phyloP scores from a whole-genome alignment of 1,284 basidiomycete genomes.

The Marasmius fiardii region DNA sequence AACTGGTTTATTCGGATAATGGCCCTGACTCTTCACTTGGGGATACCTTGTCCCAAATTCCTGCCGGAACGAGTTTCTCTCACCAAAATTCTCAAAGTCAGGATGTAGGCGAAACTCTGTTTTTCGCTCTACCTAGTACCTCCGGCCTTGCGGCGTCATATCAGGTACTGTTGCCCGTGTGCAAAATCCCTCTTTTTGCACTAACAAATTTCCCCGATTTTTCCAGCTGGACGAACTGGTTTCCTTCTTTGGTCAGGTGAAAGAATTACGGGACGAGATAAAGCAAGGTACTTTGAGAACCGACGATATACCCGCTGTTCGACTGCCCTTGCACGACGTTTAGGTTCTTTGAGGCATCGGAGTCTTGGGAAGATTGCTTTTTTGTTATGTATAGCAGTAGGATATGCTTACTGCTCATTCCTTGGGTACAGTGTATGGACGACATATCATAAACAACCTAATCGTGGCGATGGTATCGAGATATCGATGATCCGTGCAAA shows the following conservation, averaged over 20 bases:
- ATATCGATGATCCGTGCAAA: too few species aligned
- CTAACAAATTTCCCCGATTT: background rate
- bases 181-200: background rate
- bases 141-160: background rate
- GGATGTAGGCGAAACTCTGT: background rate
- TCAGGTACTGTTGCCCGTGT: background rate
- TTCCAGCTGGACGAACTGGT: background rate
- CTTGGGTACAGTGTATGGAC: too few species aligned
- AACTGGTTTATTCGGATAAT: background rate
- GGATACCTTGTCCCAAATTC: background rate
- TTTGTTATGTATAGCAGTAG: too few species aligned
- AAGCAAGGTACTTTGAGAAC: background rate
- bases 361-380: too few species aligned
- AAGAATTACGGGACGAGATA: background rate
- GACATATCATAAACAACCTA: too few species aligned
- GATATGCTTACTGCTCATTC: too few species aligned
- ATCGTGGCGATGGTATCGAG: too few species aligned
- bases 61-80: background rate
- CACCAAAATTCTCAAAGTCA: background rate
- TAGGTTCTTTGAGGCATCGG: too few species aligned
- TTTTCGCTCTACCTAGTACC: conserved; percentile 2
- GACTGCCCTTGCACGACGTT: background rate
- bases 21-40: background rate
- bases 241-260: background rate
- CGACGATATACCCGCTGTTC: background rate